phyloP scores from a whole-genome alignment of 1,139 yeast genomes.

The Yamadazyma sp. region DNA sequence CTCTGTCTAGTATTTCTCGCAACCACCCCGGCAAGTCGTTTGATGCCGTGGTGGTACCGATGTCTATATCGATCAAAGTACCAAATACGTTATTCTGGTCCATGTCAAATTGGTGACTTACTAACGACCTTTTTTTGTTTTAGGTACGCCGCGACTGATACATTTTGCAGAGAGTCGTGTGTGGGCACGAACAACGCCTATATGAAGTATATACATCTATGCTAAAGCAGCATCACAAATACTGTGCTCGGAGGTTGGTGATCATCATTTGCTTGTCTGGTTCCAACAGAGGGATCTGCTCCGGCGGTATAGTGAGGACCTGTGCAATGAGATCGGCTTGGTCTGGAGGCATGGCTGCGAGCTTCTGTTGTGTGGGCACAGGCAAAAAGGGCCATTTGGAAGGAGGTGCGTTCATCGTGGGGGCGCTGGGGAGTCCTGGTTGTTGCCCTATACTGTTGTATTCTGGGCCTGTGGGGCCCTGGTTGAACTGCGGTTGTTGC shows the following conservation, averaged over 20 bases:
- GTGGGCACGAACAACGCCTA: background rate
- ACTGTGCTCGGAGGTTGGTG: constrained; percentile 57
- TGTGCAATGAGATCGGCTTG: constrained; percentile 69
- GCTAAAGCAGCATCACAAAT: constrained; percentile 30
- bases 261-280: constrained; percentile 63
- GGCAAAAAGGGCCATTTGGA: constrained; percentile 55
- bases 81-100: constrained; percentile 13
- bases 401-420: constrained; percentile 16
- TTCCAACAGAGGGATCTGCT: constrained; percentile 56
- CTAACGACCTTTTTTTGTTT: background rate
- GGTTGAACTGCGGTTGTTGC: constrained; percentile 18
- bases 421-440: background rate
- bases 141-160: background rate
- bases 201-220: too few relatives aligned
- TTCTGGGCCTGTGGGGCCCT: constrained; percentile 4
- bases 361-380: constrained; percentile 46
- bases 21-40: constrained; percentile 38
- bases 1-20: constrained; percentile 39
- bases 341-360: constrained; percentile 47
- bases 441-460: background rate
- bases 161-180: too few relatives aligned
- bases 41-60: constrained; percentile 20
- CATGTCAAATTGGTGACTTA: constrained; percentile 7
- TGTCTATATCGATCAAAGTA: constrained; percentile 26
- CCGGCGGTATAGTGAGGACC: constrained; percentile 57